A percentile compares a stretch with the other conserved stretches of the same genome.
Conservation (phyloP, 139 green algal genomes). For the Auxenochlorella protothecoides region DNA sequence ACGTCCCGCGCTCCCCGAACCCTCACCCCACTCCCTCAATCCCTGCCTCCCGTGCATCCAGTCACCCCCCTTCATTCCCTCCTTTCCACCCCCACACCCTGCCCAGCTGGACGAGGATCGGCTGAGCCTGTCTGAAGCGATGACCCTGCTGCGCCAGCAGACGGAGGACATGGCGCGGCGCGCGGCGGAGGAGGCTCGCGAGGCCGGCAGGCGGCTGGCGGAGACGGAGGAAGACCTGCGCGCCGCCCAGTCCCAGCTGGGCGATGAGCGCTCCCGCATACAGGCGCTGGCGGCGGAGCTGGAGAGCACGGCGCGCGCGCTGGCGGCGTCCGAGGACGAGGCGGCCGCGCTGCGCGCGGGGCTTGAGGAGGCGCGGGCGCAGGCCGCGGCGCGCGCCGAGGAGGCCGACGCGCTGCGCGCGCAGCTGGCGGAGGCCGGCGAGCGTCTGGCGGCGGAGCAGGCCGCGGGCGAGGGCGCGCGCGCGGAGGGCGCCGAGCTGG, state of each 20-base stretch:
- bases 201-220: background rate
- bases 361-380: background rate
- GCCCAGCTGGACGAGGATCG: constrained; percentile 21
- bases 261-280: no score
- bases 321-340: no score
- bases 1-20: no score
- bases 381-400: no score
- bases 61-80: no score
- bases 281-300: background rate
- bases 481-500: constrained; percentile 6
- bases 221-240: constrained; percentile 3
- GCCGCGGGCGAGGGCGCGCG: background rate
- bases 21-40: background rate
- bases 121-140: constrained; percentile 27
- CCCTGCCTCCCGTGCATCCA: no score
- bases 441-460: background rate
- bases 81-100: background rate
- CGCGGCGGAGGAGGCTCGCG: constrained; percentile 9
- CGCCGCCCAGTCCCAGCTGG: background rate
- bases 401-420: no score
- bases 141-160: constrained; percentile 36
- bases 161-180: constrained; percentile 23
- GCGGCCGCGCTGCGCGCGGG: background rate
- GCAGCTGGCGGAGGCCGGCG: background rate
- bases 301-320: background rate